Conservation (phyloP, 441 rosid genomes). For the Arabidopsis lyrata region DNA sequence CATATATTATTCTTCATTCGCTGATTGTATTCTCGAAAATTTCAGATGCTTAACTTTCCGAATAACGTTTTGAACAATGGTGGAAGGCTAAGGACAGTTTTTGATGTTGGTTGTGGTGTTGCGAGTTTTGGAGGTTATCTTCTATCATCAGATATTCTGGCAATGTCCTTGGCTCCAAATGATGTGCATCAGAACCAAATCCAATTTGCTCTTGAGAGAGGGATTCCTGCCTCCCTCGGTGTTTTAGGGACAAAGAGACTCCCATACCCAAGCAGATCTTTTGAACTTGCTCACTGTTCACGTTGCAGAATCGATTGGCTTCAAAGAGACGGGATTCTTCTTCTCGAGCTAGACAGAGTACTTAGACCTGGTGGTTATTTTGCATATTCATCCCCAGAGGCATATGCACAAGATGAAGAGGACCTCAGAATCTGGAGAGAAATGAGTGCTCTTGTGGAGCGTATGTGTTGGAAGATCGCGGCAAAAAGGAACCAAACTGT, state of each 20-base stretch:
- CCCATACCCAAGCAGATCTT: slow-evolving; percentile 96
- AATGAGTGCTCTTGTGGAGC: slow-evolving; percentile 88
- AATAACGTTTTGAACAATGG: slow-evolving; percentile 69
- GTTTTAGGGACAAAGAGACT: slow-evolving; percentile 93
- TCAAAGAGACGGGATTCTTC: slow-evolving; percentile 93
- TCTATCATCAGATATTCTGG: slow-evolving; percentile 70
- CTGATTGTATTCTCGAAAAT: neutral
- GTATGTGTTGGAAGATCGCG: slow-evolving; percentile 97
- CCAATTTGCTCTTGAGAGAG: slow-evolving; percentile 94
- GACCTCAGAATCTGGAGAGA: slow-evolving; percentile 90
- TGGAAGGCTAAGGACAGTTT: slow-evolving; percentile 72
- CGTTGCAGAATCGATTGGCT: slow-evolving; percentile 98
- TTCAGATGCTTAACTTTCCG: slow-evolving; percentile 88
- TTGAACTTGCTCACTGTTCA: slow-evolving; percentile 95
- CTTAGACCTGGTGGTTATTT: slow-evolving; percentile 97
- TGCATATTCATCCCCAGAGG: slow-evolving; percentile 98
- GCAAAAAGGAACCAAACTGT: slow-evolving; percentile 91
- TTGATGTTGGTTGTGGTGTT: slow-evolving; percentile 97
- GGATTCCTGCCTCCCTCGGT: slow-evolving; percentile 96
- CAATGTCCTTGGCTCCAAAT: slow-evolving; percentile 94
- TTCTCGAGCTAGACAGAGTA: slow-evolving; percentile 93
- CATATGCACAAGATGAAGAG: slow-evolving; percentile 97
- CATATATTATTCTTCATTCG: slow-evolving; percentile 46
- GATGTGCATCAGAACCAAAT: slow-evolving; percentile 98
- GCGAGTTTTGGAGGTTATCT: slow-evolving; percentile 97